Conservation (phyloP, 2,329 filamentous ascomycete species). For the Sporothrix pseudoabietina region DNA sequence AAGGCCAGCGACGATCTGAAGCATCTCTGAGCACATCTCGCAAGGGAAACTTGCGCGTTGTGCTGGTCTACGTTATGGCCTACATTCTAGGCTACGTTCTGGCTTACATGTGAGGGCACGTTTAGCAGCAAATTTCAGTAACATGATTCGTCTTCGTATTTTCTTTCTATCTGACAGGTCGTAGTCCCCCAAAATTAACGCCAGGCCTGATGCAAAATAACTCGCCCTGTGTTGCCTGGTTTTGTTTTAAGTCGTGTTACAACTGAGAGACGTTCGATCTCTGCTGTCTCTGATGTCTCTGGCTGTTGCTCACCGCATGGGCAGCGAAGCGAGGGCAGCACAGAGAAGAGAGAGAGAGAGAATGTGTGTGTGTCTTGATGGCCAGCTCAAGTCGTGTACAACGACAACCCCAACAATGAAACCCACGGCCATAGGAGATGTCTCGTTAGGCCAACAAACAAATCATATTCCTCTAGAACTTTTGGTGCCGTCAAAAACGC, state of each 20-base stretch:
- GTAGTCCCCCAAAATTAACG: slow-evolving; percentile 27
- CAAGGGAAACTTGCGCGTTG: too few relatives aligned
- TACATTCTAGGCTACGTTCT: neutral
- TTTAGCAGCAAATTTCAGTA: neutral
- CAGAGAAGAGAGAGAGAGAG: neutral
- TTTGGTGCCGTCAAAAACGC: slow-evolving; percentile 25
- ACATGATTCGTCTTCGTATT: neutral
- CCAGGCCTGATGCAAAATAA: slow-evolving; percentile 28
- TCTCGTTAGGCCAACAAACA: slow-evolving; percentile 20
- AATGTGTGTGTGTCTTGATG: neutral
- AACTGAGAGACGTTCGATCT: neutral
- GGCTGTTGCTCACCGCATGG: neutral
- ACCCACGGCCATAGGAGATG: slow-evolving; percentile 16
- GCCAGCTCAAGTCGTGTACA: neutral
- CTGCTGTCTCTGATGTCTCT: neutral
- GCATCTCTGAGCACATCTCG: neutral
- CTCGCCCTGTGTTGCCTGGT: slow-evolving; percentile 12
- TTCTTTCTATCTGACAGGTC: slow-evolving; percentile 22
- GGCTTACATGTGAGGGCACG: too few relatives aligned
- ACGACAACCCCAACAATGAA: slow-evolving; percentile 6
- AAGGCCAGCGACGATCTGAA: neutral
- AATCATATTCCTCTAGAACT: slow-evolving; percentile 23
- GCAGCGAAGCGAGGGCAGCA: neutral
- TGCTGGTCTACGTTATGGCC: neutral
- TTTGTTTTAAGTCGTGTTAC: slow-evolving; percentile 10